Evolutionary conservation across 192 early-diverging fungal species (phyloP).

Genomic region (Backusella mclennaniae): DNA sequence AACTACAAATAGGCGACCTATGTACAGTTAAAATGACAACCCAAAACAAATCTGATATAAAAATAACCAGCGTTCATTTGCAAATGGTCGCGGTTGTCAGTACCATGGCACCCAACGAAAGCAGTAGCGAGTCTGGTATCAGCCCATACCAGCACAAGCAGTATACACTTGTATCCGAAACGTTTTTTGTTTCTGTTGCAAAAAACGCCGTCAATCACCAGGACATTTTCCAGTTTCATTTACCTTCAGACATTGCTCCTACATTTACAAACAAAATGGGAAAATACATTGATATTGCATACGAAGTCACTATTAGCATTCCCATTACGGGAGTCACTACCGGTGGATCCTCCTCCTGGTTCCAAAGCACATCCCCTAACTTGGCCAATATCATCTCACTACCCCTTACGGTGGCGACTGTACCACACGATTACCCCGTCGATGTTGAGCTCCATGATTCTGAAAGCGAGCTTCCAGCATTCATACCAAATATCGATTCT

Average conservation of each 20-base stretch:
- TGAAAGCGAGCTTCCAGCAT: conserved; percentile 5
- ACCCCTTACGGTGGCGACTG: conserved; percentile 16
- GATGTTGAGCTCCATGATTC: conserved; percentile 14
- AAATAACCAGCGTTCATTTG: conserved; percentile 5
- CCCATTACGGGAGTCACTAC: conserved; percentile 1
- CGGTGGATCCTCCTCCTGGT: neutral
- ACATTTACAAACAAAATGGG: conserved; percentile 21
- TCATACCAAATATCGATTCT: conserved; percentile 18
- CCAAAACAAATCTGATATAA: conserved; percentile 12
- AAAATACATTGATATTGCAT: conserved; percentile 17
- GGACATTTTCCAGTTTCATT: conserved; percentile 13
- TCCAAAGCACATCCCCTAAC: neutral
- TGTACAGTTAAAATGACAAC: conserved; percentile 12
- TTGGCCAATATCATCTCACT: neutral
- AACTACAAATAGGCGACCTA: conserved; percentile 4
- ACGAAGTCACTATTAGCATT: conserved; percentile 19
- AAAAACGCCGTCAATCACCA: conserved; percentile 14
- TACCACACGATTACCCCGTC: conserved; percentile 15
- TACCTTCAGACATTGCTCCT: conserved; percentile 23
- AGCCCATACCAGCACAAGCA: neutral
- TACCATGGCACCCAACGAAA: neutral
- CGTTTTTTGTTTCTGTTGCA: conserved; percentile 23
- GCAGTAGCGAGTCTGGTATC: neutral
- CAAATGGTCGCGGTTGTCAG: conserved; percentile 6
- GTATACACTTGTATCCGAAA: conserved; percentile 17